These are phyloP conservation scores for Crithidia thermophila DNA, from an alignment of 208 protist species.

Conservation along the genomic window DNA sequence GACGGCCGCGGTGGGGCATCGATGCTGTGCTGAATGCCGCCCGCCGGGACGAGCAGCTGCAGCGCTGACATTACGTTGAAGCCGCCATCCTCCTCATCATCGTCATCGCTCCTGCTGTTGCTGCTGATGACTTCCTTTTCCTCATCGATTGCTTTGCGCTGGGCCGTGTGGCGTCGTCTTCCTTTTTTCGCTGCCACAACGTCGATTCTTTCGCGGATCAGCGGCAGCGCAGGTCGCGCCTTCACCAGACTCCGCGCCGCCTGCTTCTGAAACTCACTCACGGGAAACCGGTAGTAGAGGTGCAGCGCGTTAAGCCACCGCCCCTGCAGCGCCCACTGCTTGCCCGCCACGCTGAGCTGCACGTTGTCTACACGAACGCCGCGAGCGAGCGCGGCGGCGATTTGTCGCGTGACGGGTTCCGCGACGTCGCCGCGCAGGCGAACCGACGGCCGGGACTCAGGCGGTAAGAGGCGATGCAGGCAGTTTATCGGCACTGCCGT, in stretches of 20 bases:
- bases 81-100: background rate
- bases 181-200: background rate
- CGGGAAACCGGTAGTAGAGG: slow-evolving; percentile 57
- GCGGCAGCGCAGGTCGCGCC: slow-evolving; percentile 10
- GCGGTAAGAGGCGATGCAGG: slow-evolving; percentile 26
- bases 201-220: background rate
- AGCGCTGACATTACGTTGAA: slow-evolving; percentile 8
- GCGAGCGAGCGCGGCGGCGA: slow-evolving; percentile 50
- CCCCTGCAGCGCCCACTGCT: slow-evolving; percentile 45
- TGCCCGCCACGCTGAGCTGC: slow-evolving; percentile 55
- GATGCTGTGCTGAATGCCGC: slow-evolving; percentile 9
- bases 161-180: too few species aligned
- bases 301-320: slow-evolving; percentile 54
- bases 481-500: slow-evolving; percentile 26
- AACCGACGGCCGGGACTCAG: slow-evolving; percentile 15
- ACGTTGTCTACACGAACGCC: slow-evolving; percentile 67
- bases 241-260: slow-evolving; percentile 42
- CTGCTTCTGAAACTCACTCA: slow-evolving; percentile 59
- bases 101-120: background rate
- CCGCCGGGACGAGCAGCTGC: slow-evolving; percentile 18
- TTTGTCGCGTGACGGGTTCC: slow-evolving; percentile 18
- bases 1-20: slow-evolving; percentile 6
- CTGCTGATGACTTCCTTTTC: background rate
- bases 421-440: background rate
- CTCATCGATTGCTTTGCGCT: too few species aligned